Base-by-base conservation (phyloP, 768 basidiomycete genomes). In the Mycena polygramma region DNA sequence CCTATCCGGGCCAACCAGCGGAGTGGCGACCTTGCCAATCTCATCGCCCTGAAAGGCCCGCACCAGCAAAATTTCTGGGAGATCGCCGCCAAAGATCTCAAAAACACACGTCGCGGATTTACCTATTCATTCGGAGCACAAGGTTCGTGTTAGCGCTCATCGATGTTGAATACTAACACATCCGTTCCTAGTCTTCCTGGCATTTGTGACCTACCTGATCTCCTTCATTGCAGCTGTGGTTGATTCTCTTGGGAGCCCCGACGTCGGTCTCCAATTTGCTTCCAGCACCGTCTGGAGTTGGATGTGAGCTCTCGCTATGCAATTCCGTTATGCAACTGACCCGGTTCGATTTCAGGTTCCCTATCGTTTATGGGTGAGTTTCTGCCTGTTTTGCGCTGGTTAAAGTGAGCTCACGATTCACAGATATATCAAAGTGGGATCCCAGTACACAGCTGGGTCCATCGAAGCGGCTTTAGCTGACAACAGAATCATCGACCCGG, bases 201-300 rank as follows among this genome's bases (percentile, higher is more conserved):
- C 70, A 26, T 49, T 64, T 58, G 17, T 72, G 26, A 41, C 71
- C 0, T 70, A 69, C 62, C 19, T 69, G n/a, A 63, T 72, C 52
- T 69, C 73, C 0, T 63, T 73, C n/a, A 57, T 71, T 6, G 62
- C 59, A n/a, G 72, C 72, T 39, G 64, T 70, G 19, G 41, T 57
- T 43, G 66, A 68, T 30, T 62, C 46, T n/a, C 52, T 66, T 11
- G 69, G 64, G 1, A 62, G 60, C 57, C 46, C 62, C 15, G 65
- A 64, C 41, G 66, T 70, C 26, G 73, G 55, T 30, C 64, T 70
- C 7, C 73, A 73, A 48, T 69, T 72, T 62, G 73, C 73, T n/a
- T 70, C 73, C 35, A 69, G 73, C 14, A 39, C 65, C 5, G 55
- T 74, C 45, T 74, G 73, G 73, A 61, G 59, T 49, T 74, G 74